Evolutionary conservation across 352 stramenopile genomes (phyloP), one percentile per base, ranked within the genome.

Genomic region (Pythium sp.): DNA sequence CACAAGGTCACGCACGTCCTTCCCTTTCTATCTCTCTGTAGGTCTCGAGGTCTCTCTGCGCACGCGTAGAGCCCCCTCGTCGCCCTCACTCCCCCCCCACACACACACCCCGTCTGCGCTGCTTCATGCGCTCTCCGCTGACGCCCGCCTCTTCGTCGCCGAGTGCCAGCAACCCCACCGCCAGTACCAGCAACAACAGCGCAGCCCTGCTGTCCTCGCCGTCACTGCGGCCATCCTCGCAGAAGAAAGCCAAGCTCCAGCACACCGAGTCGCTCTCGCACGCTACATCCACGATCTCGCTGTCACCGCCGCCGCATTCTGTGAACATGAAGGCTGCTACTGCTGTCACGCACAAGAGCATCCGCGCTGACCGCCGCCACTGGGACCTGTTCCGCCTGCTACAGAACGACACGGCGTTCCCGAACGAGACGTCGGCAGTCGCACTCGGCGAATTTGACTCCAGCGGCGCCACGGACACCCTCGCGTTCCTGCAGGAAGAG

Each of bases 361-460:
- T 73, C 41, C 82, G 82, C 30, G 71, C 58, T 8, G 73, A 82
- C 49, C 69, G 75, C 34, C 80, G 77, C 62, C 76, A 92, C 68
- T 91, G 83, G 82, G 88, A 95, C 58, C 65, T 95, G 15, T 70
- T 82, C 46, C 80, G 79, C 2, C 32, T 97, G 57, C 78, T 97
- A 26, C 66, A 73, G 18, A 76, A 78, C n/a, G 57, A 73, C 5
- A 93, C 88, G 5, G 77, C 82, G 18, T 97, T 97, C 68, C 87
- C 90, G 11, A 95, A 80, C 66, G 91, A 97, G 69, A 93, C 86
- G 3, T 91, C 82, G n/a, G 71, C 76, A 30, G 72, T 93, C 14
- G 79, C 84, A 51, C 62, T 98, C 38, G 97, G 96, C 24, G 95
- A 99, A 72, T 98, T 98, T 71, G 91, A 98, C 69, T 68, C 91